A percentile compares a stretch with the other conserved stretches of the same genome.
These are phyloP conservation scores for Imleria badia DNA, from an alignment of 768 basidiomycete species.

Conservation along the genomic window DNA sequence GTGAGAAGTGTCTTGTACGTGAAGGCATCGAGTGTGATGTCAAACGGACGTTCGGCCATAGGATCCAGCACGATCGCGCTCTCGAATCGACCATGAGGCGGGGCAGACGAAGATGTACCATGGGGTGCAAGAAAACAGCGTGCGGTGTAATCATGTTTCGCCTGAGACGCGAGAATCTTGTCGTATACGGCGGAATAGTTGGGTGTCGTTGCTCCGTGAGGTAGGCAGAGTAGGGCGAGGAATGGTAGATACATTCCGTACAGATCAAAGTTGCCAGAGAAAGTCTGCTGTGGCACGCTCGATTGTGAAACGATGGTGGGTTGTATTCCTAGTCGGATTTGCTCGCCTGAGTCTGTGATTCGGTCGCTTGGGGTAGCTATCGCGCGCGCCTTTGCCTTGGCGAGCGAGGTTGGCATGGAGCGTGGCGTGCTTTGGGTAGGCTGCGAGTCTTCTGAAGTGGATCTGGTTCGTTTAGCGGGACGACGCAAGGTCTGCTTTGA, in stretches of 20 bases:
- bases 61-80: constrained; percentile 32
- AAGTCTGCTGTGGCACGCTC: background rate
- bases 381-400: constrained; percentile 10
- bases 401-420: constrained; percentile 3
- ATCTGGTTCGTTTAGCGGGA: constrained; percentile 18
- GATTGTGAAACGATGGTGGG: constrained; percentile 8
- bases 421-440: constrained; percentile 5
- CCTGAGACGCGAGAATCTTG: constrained; percentile 36
- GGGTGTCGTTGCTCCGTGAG: constrained; percentile 26
- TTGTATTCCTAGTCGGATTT: constrained; percentile 3
- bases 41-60: constrained; percentile 36
- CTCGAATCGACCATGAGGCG: too few species aligned
- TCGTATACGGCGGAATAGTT: constrained; percentile 35
- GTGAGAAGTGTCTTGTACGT: constrained; percentile 24
- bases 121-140: constrained; percentile 27
- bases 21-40: constrained; percentile 28
- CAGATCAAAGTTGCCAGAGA: constrained; percentile 40
- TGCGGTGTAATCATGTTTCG: constrained; percentile 38
- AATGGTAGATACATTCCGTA: constrained; percentile 41
- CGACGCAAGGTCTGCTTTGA: constrained; percentile 12
- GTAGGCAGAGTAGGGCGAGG: constrained; percentile 34
- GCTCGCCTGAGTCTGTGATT: background rate
- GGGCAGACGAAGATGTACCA: background rate
- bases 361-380: background rate
- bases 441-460: constrained; percentile 10